These are phyloP conservation scores for Tuber microsphaerosporum DNA, from an alignment of 495 filamentous ascomycete species.

Conservation along the genomic window DNA sequence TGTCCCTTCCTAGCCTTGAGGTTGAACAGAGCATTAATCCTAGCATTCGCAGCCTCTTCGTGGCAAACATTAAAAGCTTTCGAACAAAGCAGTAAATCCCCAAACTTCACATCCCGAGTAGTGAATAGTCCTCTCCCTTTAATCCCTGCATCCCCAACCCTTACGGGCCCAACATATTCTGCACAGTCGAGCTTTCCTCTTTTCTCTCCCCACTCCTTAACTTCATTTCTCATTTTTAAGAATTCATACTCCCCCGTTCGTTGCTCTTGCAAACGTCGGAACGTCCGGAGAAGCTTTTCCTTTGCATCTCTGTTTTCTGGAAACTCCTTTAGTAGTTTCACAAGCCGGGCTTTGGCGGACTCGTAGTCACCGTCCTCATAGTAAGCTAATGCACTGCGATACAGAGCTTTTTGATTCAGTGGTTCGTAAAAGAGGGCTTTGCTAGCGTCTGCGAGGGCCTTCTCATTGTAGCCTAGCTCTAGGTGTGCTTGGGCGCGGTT, in stretches of 20 bases:
- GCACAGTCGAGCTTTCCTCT: slow-evolving; percentile 17
- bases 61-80: slow-evolving; percentile 22
- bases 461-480: slow-evolving; percentile 11
- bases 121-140: slow-evolving; percentile 24
- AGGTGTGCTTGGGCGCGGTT: slow-evolving; percentile 18
- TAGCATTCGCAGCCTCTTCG: neutral
- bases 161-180: slow-evolving; percentile 19
- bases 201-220: neutral
- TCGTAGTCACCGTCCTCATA: slow-evolving; percentile 14
- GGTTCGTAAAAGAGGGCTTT: slow-evolving; percentile 11
- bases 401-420: slow-evolving; percentile 17
- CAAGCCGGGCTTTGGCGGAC: slow-evolving; percentile 5
- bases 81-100: slow-evolving; percentile 19
- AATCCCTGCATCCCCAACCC: neutral
- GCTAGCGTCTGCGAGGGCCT: slow-evolving; percentile 13
- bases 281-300: slow-evolving; percentile 13
- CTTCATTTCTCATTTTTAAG: slow-evolving; percentile 14
- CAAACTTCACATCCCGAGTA: slow-evolving; percentile 22
- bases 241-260: slow-evolving; percentile 19
- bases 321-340: neutral
- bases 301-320: slow-evolving; percentile 8
- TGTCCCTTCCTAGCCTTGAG: neutral
- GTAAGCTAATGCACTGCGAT: slow-evolving; percentile 8
- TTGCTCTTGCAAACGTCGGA: slow-evolving; percentile 10
- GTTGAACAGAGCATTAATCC: neutral